phyloP scores from a whole-genome alignment of 2,329 filamentous ascomycete genomes.

The Clarireedia monteithiana region DNA sequence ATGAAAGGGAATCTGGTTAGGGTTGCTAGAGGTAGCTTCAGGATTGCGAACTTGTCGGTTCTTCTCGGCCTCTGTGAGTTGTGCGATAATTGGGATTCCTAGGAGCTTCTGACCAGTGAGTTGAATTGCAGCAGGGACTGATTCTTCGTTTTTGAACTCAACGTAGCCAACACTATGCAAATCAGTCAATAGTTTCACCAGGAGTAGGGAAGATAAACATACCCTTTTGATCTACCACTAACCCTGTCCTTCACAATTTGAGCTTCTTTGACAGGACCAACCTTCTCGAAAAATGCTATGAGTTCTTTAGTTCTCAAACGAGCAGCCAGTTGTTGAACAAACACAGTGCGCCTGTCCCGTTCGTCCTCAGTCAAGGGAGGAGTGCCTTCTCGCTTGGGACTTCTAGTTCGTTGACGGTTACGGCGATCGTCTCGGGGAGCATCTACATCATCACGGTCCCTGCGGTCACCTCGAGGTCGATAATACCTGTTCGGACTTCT shows the following conservation, averaged over 20 bases:
- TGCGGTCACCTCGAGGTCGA: conserved; percentile 38
- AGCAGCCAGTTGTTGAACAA: conserved; percentile 95
- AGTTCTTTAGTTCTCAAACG: conserved; percentile 87
- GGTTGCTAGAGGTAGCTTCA: conserved; percentile 58
- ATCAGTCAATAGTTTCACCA: conserved; percentile 9
- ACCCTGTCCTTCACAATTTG: conserved; percentile 98
- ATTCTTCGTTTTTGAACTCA: conserved; percentile 95
- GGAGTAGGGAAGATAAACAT: conserved; percentile 31
- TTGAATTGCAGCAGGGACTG: conserved; percentile 86
- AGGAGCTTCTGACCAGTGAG: conserved; percentile 97
- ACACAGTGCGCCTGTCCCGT: conserved; percentile 91
- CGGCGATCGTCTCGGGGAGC: conserved; percentile 34
- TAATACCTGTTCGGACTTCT: conserved; percentile 60
- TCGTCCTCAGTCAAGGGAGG: conserved; percentile 88
- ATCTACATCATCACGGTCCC: conserved; percentile 46
- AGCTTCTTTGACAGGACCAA: conserved; percentile 89
- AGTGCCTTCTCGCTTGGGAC: conserved; percentile 42
- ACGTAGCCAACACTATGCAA: conserved; percentile 84
- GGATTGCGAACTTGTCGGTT: conserved; percentile 90
- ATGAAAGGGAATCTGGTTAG: conserved; percentile 89
- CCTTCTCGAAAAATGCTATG: conserved; percentile 91
- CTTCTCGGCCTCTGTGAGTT: conserved; percentile 98
- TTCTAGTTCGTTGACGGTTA: conserved; percentile 33
- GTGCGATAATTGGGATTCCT: conserved; percentile 97
- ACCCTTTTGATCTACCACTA: conserved; percentile 96